Base-by-base conservation (phyloP, 768 basidiomycete genomes). In the Pleurotus cornucopiae region DNA sequence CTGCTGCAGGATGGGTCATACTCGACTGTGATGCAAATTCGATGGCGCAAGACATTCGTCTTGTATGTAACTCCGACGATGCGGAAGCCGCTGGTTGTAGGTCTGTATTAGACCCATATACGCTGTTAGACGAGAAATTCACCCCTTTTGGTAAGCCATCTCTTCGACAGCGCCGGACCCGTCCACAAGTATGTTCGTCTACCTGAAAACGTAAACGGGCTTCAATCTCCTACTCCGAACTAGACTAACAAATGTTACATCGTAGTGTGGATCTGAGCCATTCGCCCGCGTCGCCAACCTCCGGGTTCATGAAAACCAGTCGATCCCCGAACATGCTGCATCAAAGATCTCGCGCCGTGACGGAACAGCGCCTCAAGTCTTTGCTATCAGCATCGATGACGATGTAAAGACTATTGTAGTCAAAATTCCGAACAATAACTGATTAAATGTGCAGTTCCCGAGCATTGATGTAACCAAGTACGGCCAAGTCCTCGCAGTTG, bases 151-250 rank as follows among this genome's bases (percentile, higher is more conserved):
- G 9, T 30, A 30, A 30, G 64, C 20, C 76, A 77, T 54, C 64
- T 81, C 14, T 76, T 70, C 57, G 57, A 61, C 39, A 63, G 67
- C 25, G 64, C 61, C 37, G 73, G 74, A 18, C 71, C 78, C 0
- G 75, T 70, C n/a, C 76, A 74, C 57, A 82, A 78, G 58, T 65
- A 83, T 20, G 80, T 83, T 25, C 73, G 81, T n/a, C 63, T 84
- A 5, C 82, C 83, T 5, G 74, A 83, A 60, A 69, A 68, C 49
- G 82, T 83, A 52, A 52, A 75, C 69, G 14, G 43, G 3, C 6
- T 52, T 0, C 4, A 9, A 6, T 30, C 37, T 9, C 13, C 7
- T 26, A 11, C 20, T 14, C 4, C 6, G 39, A 7, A 13, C 16
- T 30, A 23, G 16, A 18, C 26, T 52, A 4, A 38, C 39, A 30